Conservation (phyloP, 768 basidiomycete species). For the Lactarius indigo region DNA sequence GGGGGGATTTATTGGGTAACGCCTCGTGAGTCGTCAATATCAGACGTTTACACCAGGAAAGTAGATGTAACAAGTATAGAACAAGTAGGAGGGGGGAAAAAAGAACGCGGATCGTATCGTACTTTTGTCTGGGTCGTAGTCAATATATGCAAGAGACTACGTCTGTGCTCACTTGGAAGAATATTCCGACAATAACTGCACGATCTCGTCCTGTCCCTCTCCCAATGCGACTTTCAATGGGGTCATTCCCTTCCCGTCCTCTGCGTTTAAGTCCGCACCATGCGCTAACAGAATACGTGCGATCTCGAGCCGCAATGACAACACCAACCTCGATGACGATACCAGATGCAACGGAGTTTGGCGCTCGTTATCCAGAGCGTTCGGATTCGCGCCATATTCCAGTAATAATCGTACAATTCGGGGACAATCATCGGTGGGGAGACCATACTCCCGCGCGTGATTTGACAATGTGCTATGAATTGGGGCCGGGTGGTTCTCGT, state of each 20-base stretch:
- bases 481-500: not conserved
- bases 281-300: not conserved
- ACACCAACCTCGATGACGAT: too few relatives aligned
- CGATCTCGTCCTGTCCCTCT: too few relatives aligned
- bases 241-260: not conserved
- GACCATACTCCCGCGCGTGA: fast-evolving
- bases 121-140: not conserved
- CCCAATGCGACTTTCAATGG: not conserved
- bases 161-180: too few relatives aligned
- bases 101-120: not conserved
- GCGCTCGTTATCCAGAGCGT: not conserved
- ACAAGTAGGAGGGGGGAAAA: not conserved
- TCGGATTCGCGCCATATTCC: not conserved
- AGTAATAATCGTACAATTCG: not conserved
- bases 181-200: too few relatives aligned
- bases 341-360: not conserved
- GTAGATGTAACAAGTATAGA: not conserved
- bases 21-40: not conserved
- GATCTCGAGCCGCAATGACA: too few relatives aligned
- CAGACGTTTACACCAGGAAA: not conserved
- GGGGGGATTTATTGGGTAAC: not conserved
- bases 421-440: not conserved
- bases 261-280: not conserved
- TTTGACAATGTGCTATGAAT: not conserved
- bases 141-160: too few relatives aligned